These are phyloP conservation scores for Kwoniella dejecticola DNA, from an alignment of 768 basidiomycete species.

Conservation along the genomic window DNA sequence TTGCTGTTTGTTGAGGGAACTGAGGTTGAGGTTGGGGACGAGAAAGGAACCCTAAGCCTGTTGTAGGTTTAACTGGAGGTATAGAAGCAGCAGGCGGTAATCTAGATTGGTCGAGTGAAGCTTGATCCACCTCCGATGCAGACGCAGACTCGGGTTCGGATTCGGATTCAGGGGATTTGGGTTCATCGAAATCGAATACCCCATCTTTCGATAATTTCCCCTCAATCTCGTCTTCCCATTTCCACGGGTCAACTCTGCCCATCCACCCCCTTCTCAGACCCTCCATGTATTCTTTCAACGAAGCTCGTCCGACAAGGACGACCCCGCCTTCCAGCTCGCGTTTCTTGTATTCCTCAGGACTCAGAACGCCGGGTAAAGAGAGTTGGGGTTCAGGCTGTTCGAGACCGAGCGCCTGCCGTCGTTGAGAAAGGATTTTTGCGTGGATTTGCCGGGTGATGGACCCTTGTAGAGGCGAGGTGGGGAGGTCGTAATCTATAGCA, in stretches of 20 bases:
- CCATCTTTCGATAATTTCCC: conserved; percentile 69
- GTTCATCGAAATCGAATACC: conserved; percentile 72
- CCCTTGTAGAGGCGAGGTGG: conserved; percentile 78
- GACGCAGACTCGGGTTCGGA: conserved; percentile 25
- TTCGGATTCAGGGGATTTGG: conserved; percentile 26
- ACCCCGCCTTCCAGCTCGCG: conserved; percentile 78
- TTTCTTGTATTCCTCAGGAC: conserved; percentile 62
- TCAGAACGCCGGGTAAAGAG: conserved; percentile 55
- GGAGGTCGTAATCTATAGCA: conserved; percentile 85
- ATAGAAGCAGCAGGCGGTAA: conserved; percentile 8
- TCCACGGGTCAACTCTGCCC: conserved; percentile 65
- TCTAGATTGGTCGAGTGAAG: not conserved
- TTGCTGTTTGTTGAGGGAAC: not conserved
- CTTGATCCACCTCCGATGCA: not conserved
- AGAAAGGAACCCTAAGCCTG: conserved; percentile 47
- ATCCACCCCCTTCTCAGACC: conserved; percentile 85
- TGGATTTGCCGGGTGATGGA: conserved; percentile 77
- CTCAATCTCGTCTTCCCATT: conserved; percentile 60
- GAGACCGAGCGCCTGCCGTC: conserved; percentile 67
- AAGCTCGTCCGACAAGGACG: conserved; percentile 81
- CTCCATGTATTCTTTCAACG: conserved; percentile 91
- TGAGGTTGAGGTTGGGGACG: conserved; percentile 38
- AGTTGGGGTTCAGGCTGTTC: conserved; percentile 56
- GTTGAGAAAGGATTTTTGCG: conserved; percentile 66
- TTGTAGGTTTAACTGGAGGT: conserved; percentile 40